Evolutionary conservation across 176 grass and related monocot species (phyloP).

Genomic region (Zea luxurians): DNA sequence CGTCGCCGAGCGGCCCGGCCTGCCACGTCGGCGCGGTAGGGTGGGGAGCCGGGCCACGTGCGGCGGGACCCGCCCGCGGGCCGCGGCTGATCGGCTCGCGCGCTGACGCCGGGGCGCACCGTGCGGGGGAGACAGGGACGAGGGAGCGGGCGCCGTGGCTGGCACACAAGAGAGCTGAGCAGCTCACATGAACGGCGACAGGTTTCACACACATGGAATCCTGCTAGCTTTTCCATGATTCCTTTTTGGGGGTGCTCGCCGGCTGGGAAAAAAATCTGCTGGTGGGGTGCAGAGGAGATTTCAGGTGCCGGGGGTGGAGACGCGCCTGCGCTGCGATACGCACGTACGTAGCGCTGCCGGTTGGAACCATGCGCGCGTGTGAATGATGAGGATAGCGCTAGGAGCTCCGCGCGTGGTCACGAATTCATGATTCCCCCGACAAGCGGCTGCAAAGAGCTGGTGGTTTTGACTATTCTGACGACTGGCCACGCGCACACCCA

Average conservation of each 20-base stretch:
- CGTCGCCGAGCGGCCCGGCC: conserved; percentile 15
- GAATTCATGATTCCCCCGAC: conserved; percentile 15
- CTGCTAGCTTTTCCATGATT: neutral
- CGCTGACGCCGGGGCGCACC: conserved; percentile 3
- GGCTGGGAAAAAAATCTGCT: conserved; percentile 27
- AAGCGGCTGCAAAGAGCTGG: neutral
- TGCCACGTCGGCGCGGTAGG: neutral
- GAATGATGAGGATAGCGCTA: neutral
- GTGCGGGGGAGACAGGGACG: neutral
- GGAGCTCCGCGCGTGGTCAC: neutral
- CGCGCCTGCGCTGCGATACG: neutral
- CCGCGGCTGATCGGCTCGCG: neutral
- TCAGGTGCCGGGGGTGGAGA: conserved; percentile 14
- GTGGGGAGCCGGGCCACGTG: conserved; percentile 48
- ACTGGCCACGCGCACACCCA: conserved; percentile 3
- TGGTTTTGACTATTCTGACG: neutral
- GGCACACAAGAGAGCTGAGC: neutral
- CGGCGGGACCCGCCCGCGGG: conserved; percentile 9
- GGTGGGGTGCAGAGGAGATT: conserved; percentile 19
- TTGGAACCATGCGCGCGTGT: conserved; percentile 14
- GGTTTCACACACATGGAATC: conserved; percentile 15
- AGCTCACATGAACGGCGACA: conserved; percentile 25
- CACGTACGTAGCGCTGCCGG: conserved; percentile 5
- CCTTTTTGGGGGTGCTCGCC: neutral
- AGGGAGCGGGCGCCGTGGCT: neutral